A percentile compares a stretch with the other conserved stretches of the same genome.
These are phyloP conservation scores for Phylloporus arenicola DNA, from an alignment of 768 basidiomycete genomes.

Conservation along the genomic window DNA sequence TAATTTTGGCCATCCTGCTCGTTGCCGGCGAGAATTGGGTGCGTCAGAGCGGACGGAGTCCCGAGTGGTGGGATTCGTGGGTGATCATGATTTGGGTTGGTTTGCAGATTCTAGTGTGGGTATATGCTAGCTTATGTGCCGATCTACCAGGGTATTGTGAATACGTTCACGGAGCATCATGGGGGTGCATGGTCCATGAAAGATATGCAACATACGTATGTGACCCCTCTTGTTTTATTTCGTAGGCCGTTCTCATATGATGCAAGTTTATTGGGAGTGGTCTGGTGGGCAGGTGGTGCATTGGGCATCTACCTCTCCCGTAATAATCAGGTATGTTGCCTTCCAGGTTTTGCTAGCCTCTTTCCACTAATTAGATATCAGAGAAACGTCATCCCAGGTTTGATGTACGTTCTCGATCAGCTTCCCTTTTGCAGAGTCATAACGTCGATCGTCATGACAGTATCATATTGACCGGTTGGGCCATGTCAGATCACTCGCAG, in stretches of 20 bases:
- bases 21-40: slow-evolving; percentile 77
- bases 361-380: slow-evolving; percentile 20
- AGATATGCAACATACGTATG: slow-evolving; percentile 92
- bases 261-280: slow-evolving; percentile 47
- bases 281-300: slow-evolving; percentile 87
- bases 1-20: slow-evolving; percentile 73
- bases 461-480: slow-evolving; percentile 89
- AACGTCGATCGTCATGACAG: slow-evolving; percentile 31
- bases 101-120: background rate
- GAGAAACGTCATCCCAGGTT: slow-evolving; percentile 74
- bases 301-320: slow-evolving; percentile 79
- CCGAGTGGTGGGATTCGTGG: slow-evolving; percentile 87
- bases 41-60: slow-evolving; percentile 60
- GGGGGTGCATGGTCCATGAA: slow-evolving; percentile 80
- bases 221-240: slow-evolving; percentile 7
- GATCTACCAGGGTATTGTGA: slow-evolving; percentile 44
- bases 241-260: slow-evolving; percentile 1
- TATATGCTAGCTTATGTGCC: background rate
- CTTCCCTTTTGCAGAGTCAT: background rate
- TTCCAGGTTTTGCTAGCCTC: background rate
- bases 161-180: slow-evolving; percentile 90
- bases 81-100: slow-evolving; percentile 51
- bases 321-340: slow-evolving; percentile 58
- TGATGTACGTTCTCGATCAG: slow-evolving; percentile 54
- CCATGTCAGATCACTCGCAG: slow-evolving; percentile 88